Evolutionary conservation across 140 eudicot species (phyloP), one percentile per base, ranked within the genome.

Genomic region (Cichorium intybus): DNA sequence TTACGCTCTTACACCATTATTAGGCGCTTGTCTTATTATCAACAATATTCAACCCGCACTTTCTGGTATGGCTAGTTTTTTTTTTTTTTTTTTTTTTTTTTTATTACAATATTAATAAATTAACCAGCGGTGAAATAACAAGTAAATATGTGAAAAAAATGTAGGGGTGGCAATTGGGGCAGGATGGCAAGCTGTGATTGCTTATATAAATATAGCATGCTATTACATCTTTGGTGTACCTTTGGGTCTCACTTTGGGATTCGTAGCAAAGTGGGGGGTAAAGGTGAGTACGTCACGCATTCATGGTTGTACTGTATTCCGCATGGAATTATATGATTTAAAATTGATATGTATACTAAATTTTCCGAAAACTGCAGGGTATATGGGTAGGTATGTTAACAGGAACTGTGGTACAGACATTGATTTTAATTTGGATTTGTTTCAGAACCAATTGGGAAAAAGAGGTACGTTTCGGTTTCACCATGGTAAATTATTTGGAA

Each of bases 11-110:
- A 85, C 93, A 1, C 93, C 93, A 0, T 69, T 84, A 68, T 77
- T 88, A 10, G 93, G 74, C 17, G 60, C 80, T 5, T 78, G 88
- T 55, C 76, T 87, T 7, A 43, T 81, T 43, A 79, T 87, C 14
- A 79, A 84, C 86, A 87, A 77, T 61, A 48, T 87, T 60, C 91
- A 87, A 58, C 92, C 95, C 0, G 92, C 87, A 59, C 92, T 87
- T 33, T 87, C 96, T 1, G 96, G 96, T 87, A 69, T 10, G n/a
- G n/a, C n/a, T n/a, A n/a, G n/a, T n/a, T n/a, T n/a, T 16, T 3
- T 20, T 5, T 62, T 23, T 9, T 0, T 18, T 53, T 34, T 15
- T 23, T 5, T 45, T 14, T 45, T 1, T 14, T 35, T 4, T 35
- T n/a, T 16, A 45, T 15, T 45, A 39, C 21, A 8, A 22, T 21